A percentile compares a stretch with the other conserved stretches of the same genome.
These are phyloP conservation scores for Penicillium sp. DNA, from an alignment of 2,329 filamentous ascomycete species.

Conservation along the genomic window DNA sequence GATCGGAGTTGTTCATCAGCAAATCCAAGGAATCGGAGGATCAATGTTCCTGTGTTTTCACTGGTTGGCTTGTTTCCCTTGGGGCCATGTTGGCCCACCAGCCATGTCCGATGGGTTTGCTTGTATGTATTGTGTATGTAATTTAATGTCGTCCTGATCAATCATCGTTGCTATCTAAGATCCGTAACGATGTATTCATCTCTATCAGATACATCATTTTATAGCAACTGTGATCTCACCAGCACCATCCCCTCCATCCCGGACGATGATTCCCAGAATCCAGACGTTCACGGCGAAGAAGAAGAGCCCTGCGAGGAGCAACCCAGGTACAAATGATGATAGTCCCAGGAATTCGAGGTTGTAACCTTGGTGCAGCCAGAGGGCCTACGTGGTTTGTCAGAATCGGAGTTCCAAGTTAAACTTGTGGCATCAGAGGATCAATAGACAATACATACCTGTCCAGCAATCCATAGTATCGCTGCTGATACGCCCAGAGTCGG, in stretches of 20 bases:
- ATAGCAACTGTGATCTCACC: constrained; percentile 22
- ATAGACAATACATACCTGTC: constrained; percentile 53
- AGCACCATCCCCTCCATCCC: constrained; percentile 52
- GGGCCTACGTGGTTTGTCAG: constrained; percentile 41
- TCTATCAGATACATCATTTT: constrained; percentile 13
- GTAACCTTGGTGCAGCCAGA: constrained; percentile 75
- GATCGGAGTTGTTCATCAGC: not conserved
- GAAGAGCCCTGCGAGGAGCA: constrained; percentile 70
- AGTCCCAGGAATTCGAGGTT: constrained; percentile 74
- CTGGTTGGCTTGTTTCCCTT: not conserved
- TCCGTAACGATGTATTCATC: not conserved
- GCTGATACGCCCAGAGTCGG: constrained; percentile 63
- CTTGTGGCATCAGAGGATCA: not conserved
- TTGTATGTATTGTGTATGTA: not conserved
- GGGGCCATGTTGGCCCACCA: not conserved
- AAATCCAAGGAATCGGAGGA: not conserved
- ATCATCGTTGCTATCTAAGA: not conserved
- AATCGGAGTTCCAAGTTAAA: not conserved
- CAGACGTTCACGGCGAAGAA: constrained; percentile 88
- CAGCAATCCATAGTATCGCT: constrained; percentile 68
- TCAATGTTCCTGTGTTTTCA: not conserved
- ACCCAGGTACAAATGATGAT: constrained; percentile 79
- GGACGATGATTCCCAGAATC: constrained; percentile 77
- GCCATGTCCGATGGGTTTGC: not conserved
- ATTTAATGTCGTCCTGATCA: not conserved